phyloP scores from a whole-genome alignment of 306 rosid genomes.

The Fragaria nilgerrensis region DNA sequence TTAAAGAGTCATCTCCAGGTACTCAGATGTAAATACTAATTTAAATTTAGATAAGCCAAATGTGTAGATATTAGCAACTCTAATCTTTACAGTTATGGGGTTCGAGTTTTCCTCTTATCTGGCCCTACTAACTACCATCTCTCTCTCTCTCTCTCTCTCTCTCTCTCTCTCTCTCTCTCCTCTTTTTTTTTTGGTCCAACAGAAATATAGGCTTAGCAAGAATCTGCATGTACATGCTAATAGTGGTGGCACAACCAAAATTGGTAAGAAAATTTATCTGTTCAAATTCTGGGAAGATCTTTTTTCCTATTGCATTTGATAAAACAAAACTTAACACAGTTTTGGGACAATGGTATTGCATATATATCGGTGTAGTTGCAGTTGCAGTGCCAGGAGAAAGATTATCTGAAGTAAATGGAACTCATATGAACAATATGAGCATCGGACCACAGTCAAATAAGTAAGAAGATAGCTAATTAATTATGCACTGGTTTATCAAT shows the following conservation, averaged over 20 bases:
- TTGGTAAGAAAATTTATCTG: slow-evolving; percentile 36
- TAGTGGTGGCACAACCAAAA: slow-evolving; percentile 44
- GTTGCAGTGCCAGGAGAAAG: slow-evolving; percentile 39
- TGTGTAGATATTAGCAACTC: background rate
- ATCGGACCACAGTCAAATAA: slow-evolving; percentile 58
- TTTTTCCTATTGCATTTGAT: background rate
- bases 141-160: no score
- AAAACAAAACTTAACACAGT: background rate
- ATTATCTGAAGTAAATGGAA: slow-evolving; percentile 53
- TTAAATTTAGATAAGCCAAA: background rate
- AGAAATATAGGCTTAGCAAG: slow-evolving; percentile 89
- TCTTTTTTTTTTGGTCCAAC: slow-evolving; percentile 23
- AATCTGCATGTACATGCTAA: slow-evolving; percentile 62
- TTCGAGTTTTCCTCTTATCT: background rate
- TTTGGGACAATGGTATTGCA: background rate
- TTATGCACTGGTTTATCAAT: background rate
- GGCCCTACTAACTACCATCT: background rate
- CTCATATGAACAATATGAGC: slow-evolving; percentile 51
- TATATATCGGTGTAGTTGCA: slow-evolving; percentile 33
- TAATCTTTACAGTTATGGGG: background rate
- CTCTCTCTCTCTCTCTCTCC: background rate
- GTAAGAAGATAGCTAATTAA: slow-evolving; percentile 36
- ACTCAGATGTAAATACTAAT: slow-evolving; percentile 10
- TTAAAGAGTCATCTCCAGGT: slow-evolving; percentile 92
- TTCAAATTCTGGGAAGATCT: background rate